phyloP scores from a whole-genome alignment of 148 eudicot species.

The Nepenthes mirabilis region DNA sequence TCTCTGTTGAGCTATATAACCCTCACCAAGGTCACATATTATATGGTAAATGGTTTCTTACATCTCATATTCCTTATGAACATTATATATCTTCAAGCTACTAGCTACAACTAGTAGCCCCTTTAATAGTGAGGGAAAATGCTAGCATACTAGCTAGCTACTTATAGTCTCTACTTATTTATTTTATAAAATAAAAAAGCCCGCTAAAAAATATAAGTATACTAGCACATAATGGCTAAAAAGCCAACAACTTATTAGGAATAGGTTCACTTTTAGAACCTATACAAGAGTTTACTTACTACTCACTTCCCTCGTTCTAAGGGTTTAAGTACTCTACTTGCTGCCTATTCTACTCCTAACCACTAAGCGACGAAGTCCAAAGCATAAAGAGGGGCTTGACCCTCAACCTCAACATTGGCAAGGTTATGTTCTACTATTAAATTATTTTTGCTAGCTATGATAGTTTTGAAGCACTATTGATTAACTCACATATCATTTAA shows the following conservation, averaged over 20 bases:
- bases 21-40: no score
- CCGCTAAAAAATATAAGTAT: background rate
- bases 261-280: conserved; percentile 5
- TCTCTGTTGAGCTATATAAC: no score
- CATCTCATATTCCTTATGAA: no score
- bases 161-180: no score
- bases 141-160: background rate
- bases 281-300: conserved; percentile 2
- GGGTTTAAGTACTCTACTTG: conserved; percentile 4
- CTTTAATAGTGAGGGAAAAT: background rate
- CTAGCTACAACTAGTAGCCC: background rate
- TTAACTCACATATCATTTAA: background rate
- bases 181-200: background rate
- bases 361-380: conserved; percentile 2
- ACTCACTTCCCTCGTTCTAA: conserved; percentile 6
- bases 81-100: background rate
- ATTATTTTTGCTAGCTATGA: conserved; percentile 4
- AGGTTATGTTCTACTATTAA: conserved; percentile 10
- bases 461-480: conserved; percentile 5
- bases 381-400: conserved; percentile 1
- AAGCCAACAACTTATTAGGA: conserved; percentile 5
- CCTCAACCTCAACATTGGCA: conserved; percentile 3
- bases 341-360: conserved; percentile 5
- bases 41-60: no score
- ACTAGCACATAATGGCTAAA: background rate